Evolutionary conservation across 768 basidiomycete genomes (phyloP), one percentile per base, ranked within the genome.

Genomic region (Lactarius pseudohatsudake): DNA sequence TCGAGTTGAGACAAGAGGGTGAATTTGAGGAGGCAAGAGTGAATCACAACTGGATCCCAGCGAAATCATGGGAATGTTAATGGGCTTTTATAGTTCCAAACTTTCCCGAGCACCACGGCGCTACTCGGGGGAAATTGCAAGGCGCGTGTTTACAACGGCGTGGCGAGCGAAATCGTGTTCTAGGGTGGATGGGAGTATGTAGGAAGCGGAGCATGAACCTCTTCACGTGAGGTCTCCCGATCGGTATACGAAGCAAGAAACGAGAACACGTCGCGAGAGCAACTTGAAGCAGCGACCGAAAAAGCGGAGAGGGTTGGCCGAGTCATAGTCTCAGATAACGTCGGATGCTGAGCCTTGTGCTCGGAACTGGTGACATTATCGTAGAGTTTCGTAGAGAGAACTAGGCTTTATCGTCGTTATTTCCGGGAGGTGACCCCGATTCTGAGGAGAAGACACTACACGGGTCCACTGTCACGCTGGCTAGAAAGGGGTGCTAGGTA

Each of bases 1-100:
- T 57, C 28, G 54, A 64, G 26, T 16, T 8, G 30, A 43, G 38
- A 36, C 40, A 43, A 50, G 22, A 34, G 43, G 15, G 40, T n/a
- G 53, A 36, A 45, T 34, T 45, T 45, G 55, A 45, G 62, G 68
- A 43, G 56, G 64, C 41, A 64, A 34, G n/a, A 57, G 36, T 36
- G 58, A 59, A 47, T 38, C 36, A 47, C 59, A 36, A 60, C 40
- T 45, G 41, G 58, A 61, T 30, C 64, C 55, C 64, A 47, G 50
- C 43, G 57, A 36, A 63, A 60, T 26, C 16, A 59, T 38, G 47
- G 28, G 26, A 8, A 18, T 10, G 9, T 18, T 40, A 30, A 15
- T 16, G 43, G 26, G 15, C 4, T 2, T 40, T 59, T 65, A 64
- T 58, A 40, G n/a, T 22, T n/a, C 30, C 16, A 28, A 38, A 59